Percentiles rank a stretch among this genome's conserved stretches.
These are phyloP conservation scores for Thraustotheca clavata DNA, from an alignment of 352 stramenopile species.

Conservation along the genomic window DNA sequence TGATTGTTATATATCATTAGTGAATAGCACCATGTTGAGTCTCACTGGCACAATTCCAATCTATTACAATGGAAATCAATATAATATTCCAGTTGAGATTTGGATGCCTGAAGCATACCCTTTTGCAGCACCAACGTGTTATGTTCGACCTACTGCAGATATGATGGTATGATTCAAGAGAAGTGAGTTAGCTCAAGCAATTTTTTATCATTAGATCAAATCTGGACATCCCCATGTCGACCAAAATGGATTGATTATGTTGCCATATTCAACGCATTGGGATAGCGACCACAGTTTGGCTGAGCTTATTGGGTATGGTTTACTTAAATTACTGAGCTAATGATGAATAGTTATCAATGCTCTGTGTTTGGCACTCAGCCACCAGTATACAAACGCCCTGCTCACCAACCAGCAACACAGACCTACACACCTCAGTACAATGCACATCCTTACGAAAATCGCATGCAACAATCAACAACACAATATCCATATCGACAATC, in stretches of 20 bases:
- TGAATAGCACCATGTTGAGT: conserved; percentile 53
- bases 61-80: conserved; percentile 83
- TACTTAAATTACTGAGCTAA: conserved; percentile 29
- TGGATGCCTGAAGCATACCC: conserved; percentile 84
- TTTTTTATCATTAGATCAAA: conserved; percentile 27
- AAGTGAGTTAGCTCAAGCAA: neutral
- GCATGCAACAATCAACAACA: neutral
- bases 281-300: conserved; percentile 73
- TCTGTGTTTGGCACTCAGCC: conserved; percentile 86
- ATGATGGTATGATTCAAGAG: conserved; percentile 12
- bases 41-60: conserved; percentile 87
- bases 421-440: neutral
- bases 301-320: conserved; percentile 59
- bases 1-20: neutral
- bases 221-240: conserved; percentile 73
- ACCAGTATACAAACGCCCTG: conserved; percentile 67
- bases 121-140: conserved; percentile 69
- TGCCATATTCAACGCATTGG: conserved; percentile 82
- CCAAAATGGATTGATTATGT: conserved; percentile 76
- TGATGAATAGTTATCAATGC: conserved; percentile 79
- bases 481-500: neutral
- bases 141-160: conserved; percentile 73
- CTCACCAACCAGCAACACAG: conserved; percentile 23
- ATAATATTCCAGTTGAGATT: conserved; percentile 88
- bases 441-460: conserved; percentile 18